These are phyloP conservation scores for Cephaloascus fragrans DNA, from an alignment of 805 yeast species.

Conservation along the genomic window DNA sequence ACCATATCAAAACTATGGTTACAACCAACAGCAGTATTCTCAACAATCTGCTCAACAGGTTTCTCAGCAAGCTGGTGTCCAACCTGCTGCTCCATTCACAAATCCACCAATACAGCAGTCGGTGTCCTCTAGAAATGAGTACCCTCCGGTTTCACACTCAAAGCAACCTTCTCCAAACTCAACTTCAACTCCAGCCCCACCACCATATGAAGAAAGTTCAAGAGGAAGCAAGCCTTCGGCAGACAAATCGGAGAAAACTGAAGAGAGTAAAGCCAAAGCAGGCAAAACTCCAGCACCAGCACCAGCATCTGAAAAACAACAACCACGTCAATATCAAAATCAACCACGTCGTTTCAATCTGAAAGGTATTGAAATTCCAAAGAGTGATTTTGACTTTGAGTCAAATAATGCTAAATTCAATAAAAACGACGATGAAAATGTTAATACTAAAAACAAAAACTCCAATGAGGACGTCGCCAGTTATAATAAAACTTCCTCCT, in stretches of 20 bases:
- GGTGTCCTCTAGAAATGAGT: background rate
- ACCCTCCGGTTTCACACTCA: background rate
- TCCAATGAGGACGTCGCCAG: constrained; percentile 15
- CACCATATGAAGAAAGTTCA: background rate
- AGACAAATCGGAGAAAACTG: too few species aligned
- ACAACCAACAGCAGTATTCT: constrained; percentile 2
- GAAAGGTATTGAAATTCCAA: constrained; percentile 28
- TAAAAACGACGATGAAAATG: constrained; percentile 32
- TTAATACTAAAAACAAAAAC: too few species aligned
- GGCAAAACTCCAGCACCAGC: constrained; percentile 5
- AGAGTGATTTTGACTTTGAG: constrained; percentile 67
- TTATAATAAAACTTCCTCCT: constrained; percentile 77
- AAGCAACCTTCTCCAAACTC: background rate
- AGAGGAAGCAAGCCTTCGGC: constrained; percentile 2
- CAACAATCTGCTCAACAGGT: constrained; percentile 5
- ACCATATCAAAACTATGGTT: constrained; percentile 1
- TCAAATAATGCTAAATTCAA: constrained; percentile 63
- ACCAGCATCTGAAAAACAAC: constrained; percentile 9
- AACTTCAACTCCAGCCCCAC: background rate
- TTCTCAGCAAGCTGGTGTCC: constrained; percentile 1
- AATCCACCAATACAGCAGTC: background rate
- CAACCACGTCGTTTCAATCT: constrained; percentile 1
- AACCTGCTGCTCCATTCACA: background rate
- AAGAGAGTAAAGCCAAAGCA: constrained; percentile 3
- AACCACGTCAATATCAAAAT: constrained; percentile 6